Conservation (phyloP, 768 basidiomycete species). For the Pleurotus citrinopileatus region DNA sequence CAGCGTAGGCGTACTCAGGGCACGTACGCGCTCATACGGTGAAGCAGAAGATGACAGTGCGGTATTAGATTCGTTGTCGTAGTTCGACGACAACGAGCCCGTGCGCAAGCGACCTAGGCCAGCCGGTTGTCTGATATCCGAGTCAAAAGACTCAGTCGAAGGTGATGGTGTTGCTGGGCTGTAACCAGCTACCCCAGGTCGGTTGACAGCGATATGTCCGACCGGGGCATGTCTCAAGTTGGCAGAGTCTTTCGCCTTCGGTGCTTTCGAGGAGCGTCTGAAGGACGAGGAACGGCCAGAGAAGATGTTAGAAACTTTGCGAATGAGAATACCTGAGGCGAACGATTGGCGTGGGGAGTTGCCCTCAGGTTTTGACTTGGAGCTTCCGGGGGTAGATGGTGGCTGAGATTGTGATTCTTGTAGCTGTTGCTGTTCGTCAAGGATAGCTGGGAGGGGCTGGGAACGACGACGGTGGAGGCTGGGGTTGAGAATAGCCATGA, state of each 20-base stretch:
- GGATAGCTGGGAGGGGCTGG: background rate
- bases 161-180: constrained; percentile 1
- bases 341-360: constrained; percentile 3
- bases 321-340: constrained; percentile 16
- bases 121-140: constrained; percentile 6
- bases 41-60: background rate
- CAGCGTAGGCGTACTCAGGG: constrained; percentile 3
- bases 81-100: constrained; percentile 4
- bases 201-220: constrained; percentile 6
- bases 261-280: constrained; percentile 8
- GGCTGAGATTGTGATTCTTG: background rate
- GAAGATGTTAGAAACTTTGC: constrained; percentile 23
- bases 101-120: constrained; percentile 8
- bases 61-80: background rate
- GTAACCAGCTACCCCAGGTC: background rate
- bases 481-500: constrained; percentile 6
- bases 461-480: constrained; percentile 13
- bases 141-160: constrained; percentile 8
- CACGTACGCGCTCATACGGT: constrained; percentile 5
- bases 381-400: background rate
- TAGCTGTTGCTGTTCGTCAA: background rate
- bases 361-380: background rate
- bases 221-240: constrained; percentile 8
- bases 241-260: background rate
- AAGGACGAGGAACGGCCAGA: constrained; percentile 14